Evolutionary conservation across 805 yeast species (phyloP).

Genomic region (Kluyveromyces siamensis): DNA sequence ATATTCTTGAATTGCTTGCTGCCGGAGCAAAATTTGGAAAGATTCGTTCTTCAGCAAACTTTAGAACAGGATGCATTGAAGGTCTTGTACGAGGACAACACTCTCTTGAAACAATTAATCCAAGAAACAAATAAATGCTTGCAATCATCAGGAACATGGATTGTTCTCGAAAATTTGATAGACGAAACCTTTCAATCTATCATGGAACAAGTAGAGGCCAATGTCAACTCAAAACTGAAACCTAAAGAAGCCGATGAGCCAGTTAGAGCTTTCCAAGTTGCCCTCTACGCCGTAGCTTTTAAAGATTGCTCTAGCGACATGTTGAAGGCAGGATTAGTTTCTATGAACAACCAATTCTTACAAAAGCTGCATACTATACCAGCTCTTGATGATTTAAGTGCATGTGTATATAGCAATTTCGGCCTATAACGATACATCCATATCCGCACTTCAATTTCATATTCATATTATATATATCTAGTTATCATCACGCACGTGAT

Average conservation of each 20-base stretch:
- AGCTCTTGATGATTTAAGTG: slow-evolving; percentile 79
- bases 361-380: slow-evolving; percentile 17
- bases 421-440: slow-evolving; percentile 9
- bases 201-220: slow-evolving; percentile 17
- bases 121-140: slow-evolving; percentile 39
- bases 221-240: slow-evolving; percentile 12
- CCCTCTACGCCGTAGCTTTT: slow-evolving; percentile 21
- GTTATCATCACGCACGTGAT: background rate
- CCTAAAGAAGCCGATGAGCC: slow-evolving; percentile 2
- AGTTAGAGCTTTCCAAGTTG: slow-evolving; percentile 17
- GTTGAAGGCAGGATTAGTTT: slow-evolving; percentile 17
- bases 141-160: slow-evolving; percentile 20
- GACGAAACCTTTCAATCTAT: slow-evolving; percentile 24
- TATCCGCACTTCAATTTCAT: background rate
- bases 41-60: slow-evolving; percentile 46
- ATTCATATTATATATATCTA: background rate
- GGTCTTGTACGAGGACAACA: slow-evolving; percentile 19
- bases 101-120: slow-evolving; percentile 30
- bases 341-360: slow-evolving; percentile 17
- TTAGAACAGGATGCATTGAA: slow-evolving; percentile 34
- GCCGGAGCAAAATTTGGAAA: slow-evolving; percentile 39
- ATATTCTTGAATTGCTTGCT: slow-evolving; percentile 36
- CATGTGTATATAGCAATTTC: slow-evolving; percentile 81
- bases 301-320: slow-evolving; percentile 23
- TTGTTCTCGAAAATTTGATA: slow-evolving; percentile 21